A percentile compares a stretch with the other conserved stretches of the same genome.
Evolutionary conservation across 2,329 filamentous ascomycete genomes (phyloP).

Genomic region (Purpureocillium lavendulum): DNA sequence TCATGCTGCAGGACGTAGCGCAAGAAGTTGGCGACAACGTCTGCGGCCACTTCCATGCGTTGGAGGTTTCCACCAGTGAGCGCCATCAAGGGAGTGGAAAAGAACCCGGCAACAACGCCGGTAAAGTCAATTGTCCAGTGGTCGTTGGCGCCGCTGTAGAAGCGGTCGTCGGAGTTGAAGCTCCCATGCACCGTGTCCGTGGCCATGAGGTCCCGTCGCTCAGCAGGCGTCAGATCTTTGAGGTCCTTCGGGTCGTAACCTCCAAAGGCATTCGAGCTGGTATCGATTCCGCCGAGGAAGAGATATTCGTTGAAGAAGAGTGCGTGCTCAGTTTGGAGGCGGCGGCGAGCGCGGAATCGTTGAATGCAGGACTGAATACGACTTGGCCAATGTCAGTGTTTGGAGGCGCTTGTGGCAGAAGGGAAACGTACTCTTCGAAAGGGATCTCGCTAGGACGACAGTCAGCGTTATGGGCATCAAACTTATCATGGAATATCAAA

Average conservation of each 20-base stretch:
- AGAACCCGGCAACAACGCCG: slow-evolving; percentile 66
- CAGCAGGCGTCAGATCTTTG: slow-evolving; percentile 43
- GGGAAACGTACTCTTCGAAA: slow-evolving; percentile 44
- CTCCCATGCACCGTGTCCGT: slow-evolving; percentile 47
- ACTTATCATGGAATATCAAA: slow-evolving; percentile 4
- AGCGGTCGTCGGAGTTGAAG: slow-evolving; percentile 32
- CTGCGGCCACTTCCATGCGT: slow-evolving; percentile 48
- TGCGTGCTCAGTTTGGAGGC: slow-evolving; percentile 54
- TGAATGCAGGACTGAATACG: slow-evolving; percentile 82
- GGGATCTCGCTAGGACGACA: slow-evolving; percentile 31
- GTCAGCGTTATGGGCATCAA: slow-evolving; percentile 10
- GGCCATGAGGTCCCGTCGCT: slow-evolving; percentile 57
- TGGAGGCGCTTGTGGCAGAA: background rate
- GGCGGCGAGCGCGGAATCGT: slow-evolving; percentile 69
- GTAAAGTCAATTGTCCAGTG: slow-evolving; percentile 75
- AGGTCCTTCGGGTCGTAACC: slow-evolving; percentile 50
- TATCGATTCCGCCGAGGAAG: slow-evolving; percentile 71
- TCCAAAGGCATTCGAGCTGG: slow-evolving; percentile 46
- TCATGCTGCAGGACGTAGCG: slow-evolving; percentile 79
- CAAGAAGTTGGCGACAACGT: slow-evolving; percentile 76
- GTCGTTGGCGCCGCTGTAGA: slow-evolving; percentile 42
- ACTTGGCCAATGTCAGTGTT: slow-evolving; percentile 27
- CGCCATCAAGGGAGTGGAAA: slow-evolving; percentile 53
- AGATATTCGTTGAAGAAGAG: slow-evolving; percentile 74
- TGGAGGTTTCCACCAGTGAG: slow-evolving; percentile 47